These are phyloP conservation scores for Fusarium sp. DNA, from an alignment of 2,329 filamentous ascomycete genomes.

Conservation along the genomic window DNA sequence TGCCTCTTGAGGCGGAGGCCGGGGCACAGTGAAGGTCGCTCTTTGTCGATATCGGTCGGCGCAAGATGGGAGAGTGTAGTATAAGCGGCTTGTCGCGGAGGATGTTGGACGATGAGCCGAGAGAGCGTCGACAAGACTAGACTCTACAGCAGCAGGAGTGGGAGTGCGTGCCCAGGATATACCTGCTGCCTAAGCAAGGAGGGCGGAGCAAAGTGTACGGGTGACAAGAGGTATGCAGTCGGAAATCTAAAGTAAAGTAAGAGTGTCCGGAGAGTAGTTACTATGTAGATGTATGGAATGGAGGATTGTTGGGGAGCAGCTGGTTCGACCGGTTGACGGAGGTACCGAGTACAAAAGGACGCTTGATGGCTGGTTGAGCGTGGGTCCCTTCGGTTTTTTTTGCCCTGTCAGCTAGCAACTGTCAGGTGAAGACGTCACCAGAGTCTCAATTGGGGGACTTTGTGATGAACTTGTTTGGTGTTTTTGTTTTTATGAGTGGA, in stretches of 20 bases:
- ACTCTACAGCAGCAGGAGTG: conserved; percentile 11
- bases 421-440: conserved; percentile 39
- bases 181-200: conserved; percentile 21
- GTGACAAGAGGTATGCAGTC: conserved; percentile 26
- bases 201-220: conserved; percentile 3
- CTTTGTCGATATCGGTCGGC: conserved; percentile 2
- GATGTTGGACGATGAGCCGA: conserved; percentile 29
- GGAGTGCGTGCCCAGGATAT: conserved; percentile 16
- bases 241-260: conserved; percentile 16
- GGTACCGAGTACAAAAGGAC: conserved; percentile 31
- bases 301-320: conserved; percentile 35
- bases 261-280: not conserved
- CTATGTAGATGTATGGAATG: conserved; percentile 36
- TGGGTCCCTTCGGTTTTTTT: conserved; percentile 14
- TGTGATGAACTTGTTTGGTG: not conserved
- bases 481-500: not conserved
- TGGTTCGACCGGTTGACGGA: conserved; percentile 17
- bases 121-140: conserved; percentile 5
- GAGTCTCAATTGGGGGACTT: not conserved
- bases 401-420: conserved; percentile 18
- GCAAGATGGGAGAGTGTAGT: conserved; percentile 7
- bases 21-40: conserved; percentile 10
- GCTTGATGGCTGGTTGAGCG: conserved; percentile 29
- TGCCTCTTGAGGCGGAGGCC: conserved; percentile 25
- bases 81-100: conserved; percentile 30